phyloP scores from a whole-genome alignment of 1,139 yeast species.

The Suhomyces yuchorum region DNA sequence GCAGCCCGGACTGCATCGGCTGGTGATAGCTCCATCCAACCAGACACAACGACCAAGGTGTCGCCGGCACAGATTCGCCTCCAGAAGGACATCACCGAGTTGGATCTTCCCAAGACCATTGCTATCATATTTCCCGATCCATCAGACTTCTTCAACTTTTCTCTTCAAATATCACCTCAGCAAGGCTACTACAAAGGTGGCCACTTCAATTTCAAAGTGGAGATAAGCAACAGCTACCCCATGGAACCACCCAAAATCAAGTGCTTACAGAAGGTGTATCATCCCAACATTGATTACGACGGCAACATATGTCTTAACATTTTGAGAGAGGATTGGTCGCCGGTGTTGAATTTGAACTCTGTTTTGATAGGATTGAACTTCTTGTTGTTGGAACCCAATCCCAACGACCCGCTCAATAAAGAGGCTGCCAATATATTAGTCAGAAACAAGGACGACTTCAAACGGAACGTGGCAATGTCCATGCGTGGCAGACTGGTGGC shows the following conservation, averaged over 20 bases:
- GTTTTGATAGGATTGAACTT: slow-evolving; percentile 85
- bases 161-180: slow-evolving; percentile 65
- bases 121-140: slow-evolving; percentile 57
- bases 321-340: slow-evolving; percentile 94
- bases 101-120: slow-evolving; percentile 69
- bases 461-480: slow-evolving; percentile 56
- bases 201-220: slow-evolving; percentile 62
- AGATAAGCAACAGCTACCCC: slow-evolving; percentile 74
- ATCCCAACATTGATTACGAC: slow-evolving; percentile 87
- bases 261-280: slow-evolving; percentile 74
- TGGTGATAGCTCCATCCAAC: neutral
- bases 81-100: slow-evolving; percentile 66
- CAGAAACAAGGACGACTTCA: slow-evolving; percentile 57
- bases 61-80: slow-evolving; percentile 57
- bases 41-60: slow-evolving; percentile 25
- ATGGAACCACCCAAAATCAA: slow-evolving; percentile 89
- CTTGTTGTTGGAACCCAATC: slow-evolving; percentile 86
- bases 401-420: slow-evolving; percentile 89
- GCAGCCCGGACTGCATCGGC: slow-evolving; percentile 19
- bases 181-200: slow-evolving; percentile 82
- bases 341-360: slow-evolving; percentile 80
- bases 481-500: slow-evolving; percentile 74
- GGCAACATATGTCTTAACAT: slow-evolving; percentile 94
- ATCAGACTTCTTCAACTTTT: slow-evolving; percentile 60
- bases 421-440: slow-evolving; percentile 80